Percentiles rank a stretch among this genome's conserved stretches.
phyloP scores from a whole-genome alignment of 768 basidiomycete genomes.

The Kwoniella sp. region DNA sequence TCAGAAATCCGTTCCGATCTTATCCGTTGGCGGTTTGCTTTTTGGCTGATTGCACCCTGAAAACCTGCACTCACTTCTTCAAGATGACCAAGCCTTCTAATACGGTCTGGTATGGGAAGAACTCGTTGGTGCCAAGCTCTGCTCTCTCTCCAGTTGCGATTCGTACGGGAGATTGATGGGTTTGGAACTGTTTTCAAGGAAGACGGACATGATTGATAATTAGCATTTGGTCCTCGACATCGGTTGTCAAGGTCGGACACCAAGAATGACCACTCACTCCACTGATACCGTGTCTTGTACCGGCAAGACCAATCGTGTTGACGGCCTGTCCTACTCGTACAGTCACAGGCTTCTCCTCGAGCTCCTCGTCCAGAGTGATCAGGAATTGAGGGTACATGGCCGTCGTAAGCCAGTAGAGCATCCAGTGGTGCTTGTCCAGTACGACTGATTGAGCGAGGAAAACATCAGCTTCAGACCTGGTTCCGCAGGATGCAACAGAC shows the following conservation, averaged over 20 bases:
- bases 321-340: conserved; percentile 96
- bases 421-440: conserved; percentile 96
- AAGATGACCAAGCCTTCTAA: conserved; percentile 91
- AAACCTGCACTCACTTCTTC: conserved; percentile 75
- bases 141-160: conserved; percentile 91
- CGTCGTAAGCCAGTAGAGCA: conserved; percentile 92
- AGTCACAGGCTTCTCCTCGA: conserved; percentile 81
- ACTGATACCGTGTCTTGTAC: conserved; percentile 70
- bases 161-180: conserved; percentile 93
- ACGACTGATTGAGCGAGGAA: conserved; percentile 76
- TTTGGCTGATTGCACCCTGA: neutral
- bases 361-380: conserved; percentile 91
- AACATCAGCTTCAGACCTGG: neutral
- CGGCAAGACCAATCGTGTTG: conserved; percentile 96
- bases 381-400: conserved; percentile 99
- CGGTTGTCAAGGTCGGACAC: neutral
- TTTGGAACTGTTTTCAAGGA: conserved; percentile 71
- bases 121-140: conserved; percentile 96
- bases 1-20: neutral
- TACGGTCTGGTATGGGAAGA: conserved; percentile 82
- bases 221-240: neutral
- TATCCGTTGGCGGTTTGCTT: neutral
- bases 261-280: conserved; percentile 48
- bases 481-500: neutral
- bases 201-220: neutral